Percentiles rank a stretch among this genome's conserved stretches.
Evolutionary conservation across 1,284 basidiomycete species (phyloP).

Genomic region (Schizophyllum commune): DNA sequence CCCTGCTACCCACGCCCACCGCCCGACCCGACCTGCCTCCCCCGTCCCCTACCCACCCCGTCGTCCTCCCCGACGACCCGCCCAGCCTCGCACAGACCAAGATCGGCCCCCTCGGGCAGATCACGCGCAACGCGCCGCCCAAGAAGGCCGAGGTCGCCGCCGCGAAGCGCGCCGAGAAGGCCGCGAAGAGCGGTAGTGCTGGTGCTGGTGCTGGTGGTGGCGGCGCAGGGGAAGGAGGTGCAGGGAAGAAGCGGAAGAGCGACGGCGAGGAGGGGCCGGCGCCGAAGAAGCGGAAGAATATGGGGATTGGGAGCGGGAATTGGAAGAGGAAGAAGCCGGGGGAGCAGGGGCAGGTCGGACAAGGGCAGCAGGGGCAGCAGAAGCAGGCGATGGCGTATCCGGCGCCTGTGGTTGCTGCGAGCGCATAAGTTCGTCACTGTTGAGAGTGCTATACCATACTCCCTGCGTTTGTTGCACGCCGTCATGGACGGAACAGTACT

Average conservation of each 20-base stretch:
- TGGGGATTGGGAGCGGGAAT: background rate
- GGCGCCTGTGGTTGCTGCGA: background rate
- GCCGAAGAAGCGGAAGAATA: conserved; percentile 20
- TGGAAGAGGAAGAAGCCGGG: background rate
- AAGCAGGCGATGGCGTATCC: background rate
- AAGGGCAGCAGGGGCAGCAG: background rate
- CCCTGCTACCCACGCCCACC: conserved; percentile 10
- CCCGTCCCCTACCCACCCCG: conserved; percentile 19
- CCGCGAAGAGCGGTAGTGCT: conserved; percentile 2
- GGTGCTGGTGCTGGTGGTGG: background rate
- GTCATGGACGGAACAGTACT: background rate
- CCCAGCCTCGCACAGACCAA: conserved; percentile 51
- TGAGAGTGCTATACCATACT: too few species aligned
- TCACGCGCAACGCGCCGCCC: conserved; percentile 29
- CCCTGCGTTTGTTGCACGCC: too few species aligned
- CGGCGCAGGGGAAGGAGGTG: background rate
- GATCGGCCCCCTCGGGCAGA: conserved; percentile 71
- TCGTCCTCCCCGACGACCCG: conserved; percentile 53
- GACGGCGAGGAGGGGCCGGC: background rate
- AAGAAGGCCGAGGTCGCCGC: conserved; percentile 34
- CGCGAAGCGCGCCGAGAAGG: background rate
- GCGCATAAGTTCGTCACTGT: background rate
- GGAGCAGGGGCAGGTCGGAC: background rate
- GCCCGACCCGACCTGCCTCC: conserved; percentile 12
- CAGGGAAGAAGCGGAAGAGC: background rate